Percentiles rank a stretch among this genome's conserved stretches.
Evolutionary conservation across 164 flowering plant species (phyloP).

Genomic region (Santalum album): DNA sequence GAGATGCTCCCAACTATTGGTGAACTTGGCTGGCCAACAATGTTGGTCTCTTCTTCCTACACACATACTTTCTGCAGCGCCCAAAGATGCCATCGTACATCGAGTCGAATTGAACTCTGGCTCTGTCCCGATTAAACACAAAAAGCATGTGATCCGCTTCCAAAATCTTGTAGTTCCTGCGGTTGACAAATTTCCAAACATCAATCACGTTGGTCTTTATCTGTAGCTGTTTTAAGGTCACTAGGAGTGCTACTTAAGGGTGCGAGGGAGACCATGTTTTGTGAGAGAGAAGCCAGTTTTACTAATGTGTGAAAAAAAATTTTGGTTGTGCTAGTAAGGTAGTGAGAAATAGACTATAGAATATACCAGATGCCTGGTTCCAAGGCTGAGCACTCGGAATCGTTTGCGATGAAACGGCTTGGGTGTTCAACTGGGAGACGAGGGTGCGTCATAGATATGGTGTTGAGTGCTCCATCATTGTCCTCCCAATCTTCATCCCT

Average conservation of each 20-base stretch:
- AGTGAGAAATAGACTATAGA: too few relatives aligned
- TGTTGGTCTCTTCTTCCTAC: conserved; percentile 39
- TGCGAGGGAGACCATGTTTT: too few relatives aligned
- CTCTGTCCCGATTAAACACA: conserved; percentile 84
- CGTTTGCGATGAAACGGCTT: conserved; percentile 46
- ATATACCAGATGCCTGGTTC: too few relatives aligned
- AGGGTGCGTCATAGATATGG: conserved; percentile 95
- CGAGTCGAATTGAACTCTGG: conserved; percentile 84
- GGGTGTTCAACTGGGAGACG: conserved; percentile 87
- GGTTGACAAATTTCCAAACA: background rate
- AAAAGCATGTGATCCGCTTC: conserved; percentile 91
- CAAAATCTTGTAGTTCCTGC: conserved; percentile 95
- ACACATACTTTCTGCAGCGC: conserved; percentile 86
- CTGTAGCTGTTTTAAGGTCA: too few relatives aligned
- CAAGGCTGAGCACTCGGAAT: conserved; percentile 75
- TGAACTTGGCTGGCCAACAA: conserved; percentile 49
- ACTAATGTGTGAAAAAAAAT: too few relatives aligned
- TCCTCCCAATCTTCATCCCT: conserved; percentile 99
- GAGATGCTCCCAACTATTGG: too few relatives aligned
- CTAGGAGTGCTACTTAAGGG: too few relatives aligned
- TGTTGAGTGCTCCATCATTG: conserved; percentile 96
- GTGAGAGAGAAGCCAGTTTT: too few relatives aligned
- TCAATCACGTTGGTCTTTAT: too few relatives aligned
- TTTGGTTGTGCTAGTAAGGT: too few relatives aligned
- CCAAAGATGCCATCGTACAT: conserved; percentile 87